Base-by-base conservation (phyloP, 768 basidiomycete species). In the Trametes sanguinea region DNA sequence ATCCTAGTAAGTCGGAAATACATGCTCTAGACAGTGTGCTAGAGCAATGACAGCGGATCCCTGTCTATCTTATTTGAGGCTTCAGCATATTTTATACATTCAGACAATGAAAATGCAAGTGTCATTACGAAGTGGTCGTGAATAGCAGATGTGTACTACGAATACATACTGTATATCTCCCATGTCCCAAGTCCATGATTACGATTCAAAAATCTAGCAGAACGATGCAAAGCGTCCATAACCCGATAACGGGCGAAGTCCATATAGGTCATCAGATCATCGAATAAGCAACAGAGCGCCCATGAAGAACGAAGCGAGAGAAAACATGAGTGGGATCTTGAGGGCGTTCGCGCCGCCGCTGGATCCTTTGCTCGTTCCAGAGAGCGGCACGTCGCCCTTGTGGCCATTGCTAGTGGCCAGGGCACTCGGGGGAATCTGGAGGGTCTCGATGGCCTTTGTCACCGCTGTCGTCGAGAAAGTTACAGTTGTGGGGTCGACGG, bases 341-440 rank as follows among this genome's bases (percentile, higher is more conserved):
- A 59, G 39, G 47, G 54, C 55, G 42, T 30, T 46, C 13, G 62
- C 66, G 16, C 67, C 67, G 14, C 63, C 63, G 57, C 60, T 40
- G 10, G 48, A 62, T 2, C 68, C 68, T 53, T 68, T 66, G 40
- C 67, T 69, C 27, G 70, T 69, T 17, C 65, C 65, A 4, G 65
- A 62, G 17, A 61, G 48, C 1, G 45, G 54, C 3, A 68, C 67
- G 13, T 68, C 61, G 10, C 76, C 78, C 45, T 73, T 73, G 57
- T 80, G 76, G 1, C 82, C 91, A 68, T 92, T 93, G 47, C 83
- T 84, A 10, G 84, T 87, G 51, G 82, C 81, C n/a, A 92, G 73
- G 1, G 80, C 79, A 4, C 73, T 64, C 0, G 81, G 76, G 68
- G 85, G 80, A n/a, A 89, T 73, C 0, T 82, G 85, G 1, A 78